Evolutionary conservation across 2,329 filamentous ascomycete species (phyloP).

Genomic region (Fusarium sp.): DNA sequence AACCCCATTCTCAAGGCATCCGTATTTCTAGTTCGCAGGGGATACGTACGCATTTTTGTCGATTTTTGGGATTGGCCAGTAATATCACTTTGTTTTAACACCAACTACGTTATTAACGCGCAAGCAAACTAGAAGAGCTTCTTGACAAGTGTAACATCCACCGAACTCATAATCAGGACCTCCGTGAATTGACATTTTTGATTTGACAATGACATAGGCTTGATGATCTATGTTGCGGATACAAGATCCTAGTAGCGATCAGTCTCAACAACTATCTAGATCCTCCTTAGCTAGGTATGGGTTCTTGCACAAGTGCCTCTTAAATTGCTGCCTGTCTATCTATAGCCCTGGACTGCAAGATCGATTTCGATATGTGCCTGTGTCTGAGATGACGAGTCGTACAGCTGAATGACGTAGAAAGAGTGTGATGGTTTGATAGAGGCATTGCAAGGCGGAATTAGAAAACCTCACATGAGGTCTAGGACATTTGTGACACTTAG

Average conservation of each 20-base stretch:
- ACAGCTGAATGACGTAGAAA: background rate
- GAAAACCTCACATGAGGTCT: background rate
- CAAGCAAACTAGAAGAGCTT: conserved; percentile 16
- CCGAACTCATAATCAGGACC: conserved; percentile 23
- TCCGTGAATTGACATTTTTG: background rate
- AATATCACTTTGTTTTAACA: background rate
- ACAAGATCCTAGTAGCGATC: conserved; percentile 5
- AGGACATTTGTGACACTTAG: no score
- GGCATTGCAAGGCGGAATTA: background rate
- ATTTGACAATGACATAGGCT: conserved; percentile 11
- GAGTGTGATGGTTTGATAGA: background rate
- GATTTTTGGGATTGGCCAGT: background rate
- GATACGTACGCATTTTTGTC: conserved; percentile 42
- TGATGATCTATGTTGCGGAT: background rate
- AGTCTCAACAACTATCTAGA: background rate
- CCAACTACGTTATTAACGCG: background rate
- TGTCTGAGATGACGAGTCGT: background rate
- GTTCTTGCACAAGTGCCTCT: background rate
- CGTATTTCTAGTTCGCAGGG: conserved; percentile 41
- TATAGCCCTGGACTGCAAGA: background rate
- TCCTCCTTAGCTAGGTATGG: background rate
- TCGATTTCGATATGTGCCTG: background rate
- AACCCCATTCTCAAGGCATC: conserved; percentile 48
- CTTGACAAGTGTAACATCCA: conserved; percentile 15
- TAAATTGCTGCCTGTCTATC: background rate